Base-by-base conservation (phyloP, 805 yeast genomes). In the Metschnikowia proteae region DNA sequence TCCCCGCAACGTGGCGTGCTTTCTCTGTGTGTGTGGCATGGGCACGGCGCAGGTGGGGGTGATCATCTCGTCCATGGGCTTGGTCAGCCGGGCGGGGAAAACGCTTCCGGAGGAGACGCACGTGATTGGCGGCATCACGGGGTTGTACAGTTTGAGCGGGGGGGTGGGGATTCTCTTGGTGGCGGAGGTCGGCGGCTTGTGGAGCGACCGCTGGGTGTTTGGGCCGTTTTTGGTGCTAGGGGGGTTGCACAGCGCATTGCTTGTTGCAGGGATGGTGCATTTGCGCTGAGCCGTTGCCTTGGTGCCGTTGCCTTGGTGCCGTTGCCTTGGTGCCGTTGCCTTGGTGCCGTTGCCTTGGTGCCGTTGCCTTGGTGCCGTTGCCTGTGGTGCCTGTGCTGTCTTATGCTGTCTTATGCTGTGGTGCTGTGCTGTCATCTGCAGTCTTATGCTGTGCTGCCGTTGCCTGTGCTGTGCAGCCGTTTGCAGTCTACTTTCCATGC, bases 121-220 rank as follows among this genome's bases (percentile, higher is more conserved):
- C 5, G 78, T 74, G 45, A 77, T 79, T 43, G 90, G 90, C n/a
- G 73, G 86, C 2, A 75, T 85, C 36, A 76, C 84, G 43, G 92
- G 92, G 5, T 78, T 83, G 9, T 83, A 81, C 60, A 77, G 84
- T n/a, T 74, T 85, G 47, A 69, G 76, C 54, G 90, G 89, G 13
- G 88, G 88, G 0, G 44, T 82, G 6, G 92, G 92, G 2, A 82
- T 84, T 27, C 65, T 85, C 48, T 45, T 82, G 1, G 66, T 84
- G 28, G 76, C 83, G 32, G 80, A 79, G 57, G 32, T 82, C 7
- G 91, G 90, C 5, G 90, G 90, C 3, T 58, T 66, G 11, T 67
- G 80, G 54, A 78, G 84, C 25, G 88, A 84, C 59, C 45, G 54
- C 33, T 80, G 82, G 79, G 64, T 75, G 25, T 76, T 79, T 34